These are phyloP conservation scores for Aspergillus sergii DNA, from an alignment of 2,329 filamentous ascomycete species.

Conservation along the genomic window DNA sequence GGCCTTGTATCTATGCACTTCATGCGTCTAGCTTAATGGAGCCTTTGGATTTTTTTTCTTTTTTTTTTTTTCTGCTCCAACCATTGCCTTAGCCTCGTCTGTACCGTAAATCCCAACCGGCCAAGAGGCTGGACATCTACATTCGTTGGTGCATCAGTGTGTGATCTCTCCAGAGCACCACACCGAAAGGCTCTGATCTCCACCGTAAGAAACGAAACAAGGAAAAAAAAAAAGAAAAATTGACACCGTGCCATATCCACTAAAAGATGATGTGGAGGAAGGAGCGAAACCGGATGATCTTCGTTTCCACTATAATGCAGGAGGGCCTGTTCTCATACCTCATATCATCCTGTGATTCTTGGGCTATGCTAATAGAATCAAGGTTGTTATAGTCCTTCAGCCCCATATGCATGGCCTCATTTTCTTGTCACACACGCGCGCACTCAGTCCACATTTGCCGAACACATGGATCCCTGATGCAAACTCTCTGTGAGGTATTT, in stretches of 20 bases:
- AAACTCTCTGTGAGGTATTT: not conserved
- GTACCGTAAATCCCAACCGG: not conserved
- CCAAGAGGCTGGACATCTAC: not conserved
- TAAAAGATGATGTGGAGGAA: not conserved
- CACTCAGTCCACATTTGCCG: not conserved
- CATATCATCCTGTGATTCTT: not conserved
- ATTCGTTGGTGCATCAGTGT: not conserved
- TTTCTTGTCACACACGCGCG: constrained; percentile 7
- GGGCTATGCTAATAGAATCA: not conserved
- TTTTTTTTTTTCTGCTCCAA: not conserved
- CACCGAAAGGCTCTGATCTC: not conserved
- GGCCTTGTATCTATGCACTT: constrained; percentile 1
- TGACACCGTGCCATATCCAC: not conserved
- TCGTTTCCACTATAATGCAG: constrained; percentile 8
- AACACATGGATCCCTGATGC: not conserved
- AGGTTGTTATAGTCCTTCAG: constrained; percentile 2
- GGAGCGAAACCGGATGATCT: constrained; percentile 6
- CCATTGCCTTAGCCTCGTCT: not conserved
- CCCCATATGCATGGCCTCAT: constrained; percentile 10
- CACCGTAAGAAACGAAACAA: not conserved
- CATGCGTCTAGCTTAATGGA: not conserved
- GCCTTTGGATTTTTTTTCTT: not conserved
- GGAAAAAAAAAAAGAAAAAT: not conserved
- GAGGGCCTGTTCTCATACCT: not conserved
- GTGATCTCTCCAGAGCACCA: constrained; percentile 1